Conservation (phyloP, 2,329 filamentous ascomycete species). For the Paecilomyces variotii region DNA sequence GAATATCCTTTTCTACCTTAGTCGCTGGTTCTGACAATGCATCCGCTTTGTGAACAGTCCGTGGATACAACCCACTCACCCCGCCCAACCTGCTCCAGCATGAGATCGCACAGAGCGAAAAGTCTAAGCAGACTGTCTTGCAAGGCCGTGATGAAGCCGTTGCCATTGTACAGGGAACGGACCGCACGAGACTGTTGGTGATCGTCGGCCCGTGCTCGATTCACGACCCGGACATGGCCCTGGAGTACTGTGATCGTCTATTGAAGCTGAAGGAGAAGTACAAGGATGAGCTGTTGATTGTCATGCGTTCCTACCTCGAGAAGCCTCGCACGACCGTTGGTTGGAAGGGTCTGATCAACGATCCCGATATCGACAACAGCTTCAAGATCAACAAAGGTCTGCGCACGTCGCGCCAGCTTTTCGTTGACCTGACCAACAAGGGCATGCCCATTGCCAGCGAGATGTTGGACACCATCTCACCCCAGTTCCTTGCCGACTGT, state of each 20-base stretch:
- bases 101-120: conserved; percentile 58
- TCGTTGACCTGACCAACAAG: conserved; percentile 80
- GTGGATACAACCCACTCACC: conserved; percentile 87
- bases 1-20: conserved; percentile 1
- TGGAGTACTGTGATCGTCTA: conserved; percentile 86
- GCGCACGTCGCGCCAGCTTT: conserved; percentile 76
- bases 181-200: conserved; percentile 57
- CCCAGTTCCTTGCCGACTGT: conserved; percentile 90
- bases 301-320: conserved; percentile 98
- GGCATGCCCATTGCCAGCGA: conserved; percentile 96
- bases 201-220: conserved; percentile 95
- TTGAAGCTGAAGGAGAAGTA: conserved; percentile 78
- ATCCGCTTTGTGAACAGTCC: conserved; percentile 44
- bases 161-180: conserved; percentile 52
- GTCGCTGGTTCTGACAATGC: conserved; percentile 1
- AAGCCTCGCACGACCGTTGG: conserved; percentile 96
- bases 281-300: conserved; percentile 79
- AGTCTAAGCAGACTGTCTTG: conserved; percentile 47
- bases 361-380: conserved; percentile 95
- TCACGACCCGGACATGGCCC: conserved; percentile 82
- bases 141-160: conserved; percentile 53
- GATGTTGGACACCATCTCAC: conserved; percentile 97
- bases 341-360: conserved; percentile 98
- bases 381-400: conserved; percentile 99
- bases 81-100: conserved; percentile 91